Conservation (phyloP, 176 grass and related monocot genomes). For the Avena eriantha region DNA sequence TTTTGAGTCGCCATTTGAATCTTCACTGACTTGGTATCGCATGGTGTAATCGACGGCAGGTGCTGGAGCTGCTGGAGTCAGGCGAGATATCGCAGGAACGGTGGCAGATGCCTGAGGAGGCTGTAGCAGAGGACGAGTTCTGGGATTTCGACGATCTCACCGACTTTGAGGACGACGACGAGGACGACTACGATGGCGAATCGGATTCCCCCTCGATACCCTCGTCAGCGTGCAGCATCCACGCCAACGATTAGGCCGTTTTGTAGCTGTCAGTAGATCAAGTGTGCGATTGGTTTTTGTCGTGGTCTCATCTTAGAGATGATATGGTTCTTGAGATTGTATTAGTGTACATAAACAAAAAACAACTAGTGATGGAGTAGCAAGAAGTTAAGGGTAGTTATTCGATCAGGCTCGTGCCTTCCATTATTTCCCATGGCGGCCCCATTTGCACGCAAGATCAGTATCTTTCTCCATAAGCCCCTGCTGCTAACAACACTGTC, state of each 20-base stretch:
- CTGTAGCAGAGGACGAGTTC: conserved; percentile 63
- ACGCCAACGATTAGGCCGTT: conserved; percentile 48
- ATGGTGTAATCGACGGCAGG: conserved; percentile 37
- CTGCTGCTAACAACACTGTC: conserved; percentile 10
- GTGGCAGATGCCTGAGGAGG: conserved; percentile 70
- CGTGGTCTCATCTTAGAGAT: not conserved
- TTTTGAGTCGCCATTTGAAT: not conserved
- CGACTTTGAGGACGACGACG: conserved; percentile 60
- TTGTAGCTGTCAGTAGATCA: conserved; percentile 56
- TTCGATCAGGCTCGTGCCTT: conserved; percentile 45
- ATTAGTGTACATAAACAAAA: conserved; percentile 64
- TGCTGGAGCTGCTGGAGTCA: conserved; percentile 69
- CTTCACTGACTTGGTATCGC: not conserved
- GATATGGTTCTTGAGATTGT: conserved; percentile 30
- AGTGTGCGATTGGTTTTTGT: conserved; percentile 11
- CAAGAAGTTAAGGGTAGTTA: conserved; percentile 34
- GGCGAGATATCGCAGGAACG: conserved; percentile 66
- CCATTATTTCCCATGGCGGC: not conserved
- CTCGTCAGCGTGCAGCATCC: conserved; percentile 67
- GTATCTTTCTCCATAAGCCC: conserved; percentile 35
- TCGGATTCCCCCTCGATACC: conserved; percentile 64
- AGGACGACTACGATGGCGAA: conserved; percentile 47
- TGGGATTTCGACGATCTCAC: conserved; percentile 82
- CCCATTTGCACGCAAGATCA: conserved; percentile 29
- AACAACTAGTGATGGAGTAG: conserved; percentile 39